Base-by-base conservation (phyloP, 371 early-diverging fungal species). In the Rhizopus microsporus region DNA sequence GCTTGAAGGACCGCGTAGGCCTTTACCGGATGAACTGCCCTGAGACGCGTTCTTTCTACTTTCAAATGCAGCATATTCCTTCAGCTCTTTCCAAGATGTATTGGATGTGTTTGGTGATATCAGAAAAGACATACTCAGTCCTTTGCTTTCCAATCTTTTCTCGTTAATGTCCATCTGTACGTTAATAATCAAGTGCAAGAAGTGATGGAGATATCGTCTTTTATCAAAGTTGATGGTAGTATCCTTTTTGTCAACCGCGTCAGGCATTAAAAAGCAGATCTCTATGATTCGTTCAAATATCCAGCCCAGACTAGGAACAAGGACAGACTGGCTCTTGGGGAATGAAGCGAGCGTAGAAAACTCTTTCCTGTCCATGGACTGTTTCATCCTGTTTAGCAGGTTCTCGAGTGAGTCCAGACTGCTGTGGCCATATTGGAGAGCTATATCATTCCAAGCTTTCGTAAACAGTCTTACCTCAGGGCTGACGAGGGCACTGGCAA, bases 401-500 rank as follows among this genome's bases (percentile, higher is more conserved):
- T 72, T 57, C 34, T 88, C 91, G 1, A 91, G 64, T 0, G 87
- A 81, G 30, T 90, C 90, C 0, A 89, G 51, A 17, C 72, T 76
- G 2, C 74, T 70, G 40, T 69, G 60, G 16, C 82, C 78, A 56
- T 78, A 71, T 10, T 61, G 59, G 33, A 65, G 58, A 4, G 87
- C 82, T 0, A 87, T 75, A 42, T 84, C 84, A n/a, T 74, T 58
- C 93, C 93, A 92, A 0, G 88, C 83, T 31, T 83, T 78, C 13
- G 78, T 67, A 62, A 85, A 92, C 12, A 79, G 62, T 13, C 93
- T 78, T 12, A 87, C 83, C 72, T 92, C 90, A 8, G 93, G 92
- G 47, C 91, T 89, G 48, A 92, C 79, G 23, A 92, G 65, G 0
- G 91, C 92, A 52, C 86, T 85, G 8, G 87, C 82, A 10, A 92